phyloP scores from a whole-genome alignment of 306 rosid genomes.

The Medicago truncatula region MtrunA17r5.0-ANR NC_053045.1:58316001-58316500 shows the following conservation, averaged over 20 bases:
- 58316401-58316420: slow-evolving; percentile 66
- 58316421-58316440: slow-evolving; percentile 61
- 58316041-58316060: no score
- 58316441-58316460: background rate
- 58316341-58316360: slow-evolving; percentile 82
- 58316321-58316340: slow-evolving; percentile 81
- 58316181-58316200: background rate
- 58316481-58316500: slow-evolving; percentile 14
- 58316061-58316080: no score
- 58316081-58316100: no score
- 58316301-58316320: slow-evolving; percentile 85
- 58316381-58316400: slow-evolving; percentile 45
- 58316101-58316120: no score
- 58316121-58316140: no score
- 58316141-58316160: slow-evolving; percentile 30
- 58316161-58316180: background rate
- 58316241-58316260: slow-evolving; percentile 73
- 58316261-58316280: slow-evolving; percentile 82
- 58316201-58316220: slow-evolving; percentile 61
- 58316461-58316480: slow-evolving; percentile 34
- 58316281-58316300: slow-evolving; percentile 88
- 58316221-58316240: slow-evolving; percentile 51
- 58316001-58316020: no score
- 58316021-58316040: background rate
- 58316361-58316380: slow-evolving; percentile 85